Conservation (phyloP, 2,329 filamentous ascomycete genomes). For the Fusarium xyrophilum region DNA sequence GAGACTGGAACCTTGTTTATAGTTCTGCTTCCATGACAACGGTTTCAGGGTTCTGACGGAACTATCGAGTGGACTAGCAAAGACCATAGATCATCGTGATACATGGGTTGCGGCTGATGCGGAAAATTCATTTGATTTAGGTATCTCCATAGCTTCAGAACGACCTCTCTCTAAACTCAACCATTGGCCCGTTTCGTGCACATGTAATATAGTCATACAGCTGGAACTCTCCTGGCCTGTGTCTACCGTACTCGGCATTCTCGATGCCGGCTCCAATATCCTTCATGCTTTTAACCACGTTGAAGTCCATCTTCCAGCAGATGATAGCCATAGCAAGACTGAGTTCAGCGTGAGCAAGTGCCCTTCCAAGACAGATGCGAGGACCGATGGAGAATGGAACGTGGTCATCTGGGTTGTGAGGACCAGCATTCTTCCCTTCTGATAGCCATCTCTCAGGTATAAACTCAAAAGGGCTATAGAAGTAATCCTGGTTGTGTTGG, state of each 20-base stretch:
- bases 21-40: background rate
- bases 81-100: background rate
- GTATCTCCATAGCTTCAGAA: background rate
- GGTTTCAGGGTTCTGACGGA: background rate
- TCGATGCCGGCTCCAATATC: background rate
- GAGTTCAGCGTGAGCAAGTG: background rate
- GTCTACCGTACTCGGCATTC: background rate
- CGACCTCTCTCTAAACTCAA: background rate
- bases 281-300: background rate
- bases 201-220: background rate
- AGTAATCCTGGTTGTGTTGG: background rate
- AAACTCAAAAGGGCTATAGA: background rate
- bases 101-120: background rate
- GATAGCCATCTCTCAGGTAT: background rate
- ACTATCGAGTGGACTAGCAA: background rate
- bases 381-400: background rate
- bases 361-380: background rate
- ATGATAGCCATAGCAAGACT: slow-evolving; percentile 1
- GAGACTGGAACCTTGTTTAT: background rate
- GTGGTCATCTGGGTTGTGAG: background rate
- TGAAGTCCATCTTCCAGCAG: background rate
- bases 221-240: background rate
- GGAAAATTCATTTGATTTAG: background rate
- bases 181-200: background rate
- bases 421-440: background rate